Evolutionary conservation across 1,284 basidiomycete genomes (phyloP), one percentile per base, ranked within the genome.

Genomic region (Boletellus deceptivus): DNA sequence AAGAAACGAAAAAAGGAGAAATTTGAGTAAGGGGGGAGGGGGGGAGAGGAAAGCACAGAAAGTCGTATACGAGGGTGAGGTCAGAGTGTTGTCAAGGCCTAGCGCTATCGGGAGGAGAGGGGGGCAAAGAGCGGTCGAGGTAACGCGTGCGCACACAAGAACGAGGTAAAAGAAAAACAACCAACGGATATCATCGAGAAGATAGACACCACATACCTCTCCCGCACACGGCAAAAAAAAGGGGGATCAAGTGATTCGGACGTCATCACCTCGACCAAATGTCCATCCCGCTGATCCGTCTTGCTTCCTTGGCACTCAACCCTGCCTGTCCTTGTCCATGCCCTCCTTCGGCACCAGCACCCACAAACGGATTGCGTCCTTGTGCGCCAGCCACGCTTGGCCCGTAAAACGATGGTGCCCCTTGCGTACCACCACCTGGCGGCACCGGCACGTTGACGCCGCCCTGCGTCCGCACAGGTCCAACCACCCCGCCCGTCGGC

Each of bases 211-310:
- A 31, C 29, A 31, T 31, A 31, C 29, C 29, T 31, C 29, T 31
- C 29, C 9, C 29, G 10, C 29, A 13, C 11, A 31, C 29, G 29
- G 3, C 17, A 14, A 8, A 46, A n/a, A 13, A 42, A 33, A 40
- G 33, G 18, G 17, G 17, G 37, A 41, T 6, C n/a, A 40, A 1
- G 29, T 18, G 8, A 50, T 46, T 35, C 58, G 22, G 43, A 47
- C 57, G 46, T 37, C 49, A 45, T 83, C 72, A 89, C 75, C 86
- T 81, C 55, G 82, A 80, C 87, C 87, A 90, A 48, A 81, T 65
- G 67, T 89, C 86, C 79, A 88, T 83, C 53, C 80, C 83, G 60
- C 82, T 86, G 56, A 80, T 72, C 63, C 84, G 75, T 62, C 85
- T 74, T 38, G 69, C 69, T 53, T 86, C 85, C 69, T 86, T 84